Percentiles rank a stretch among this genome's conserved stretches.
These are phyloP conservation scores for Dactylorhiza incarnata DNA, from an alignment of 106 monocot species.

Conservation along the genomic window DNA sequence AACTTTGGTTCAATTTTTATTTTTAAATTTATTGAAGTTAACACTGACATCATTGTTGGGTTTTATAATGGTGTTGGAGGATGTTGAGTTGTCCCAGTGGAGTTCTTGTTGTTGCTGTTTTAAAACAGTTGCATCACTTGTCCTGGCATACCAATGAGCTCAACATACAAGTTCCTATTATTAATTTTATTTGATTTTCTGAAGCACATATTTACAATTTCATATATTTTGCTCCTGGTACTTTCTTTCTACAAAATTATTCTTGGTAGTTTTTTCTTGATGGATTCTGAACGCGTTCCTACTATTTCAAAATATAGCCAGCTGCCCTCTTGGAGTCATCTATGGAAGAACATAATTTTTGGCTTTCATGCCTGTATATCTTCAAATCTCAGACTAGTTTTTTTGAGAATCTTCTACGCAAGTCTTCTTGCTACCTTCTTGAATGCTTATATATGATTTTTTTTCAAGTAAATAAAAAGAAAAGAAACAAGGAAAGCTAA, in stretches of 20 bases:
- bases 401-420: background rate
- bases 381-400: background rate
- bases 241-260: background rate
- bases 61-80: conserved; percentile 3
- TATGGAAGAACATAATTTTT: background rate
- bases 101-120: background rate
- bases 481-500: background rate
- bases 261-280: background rate
- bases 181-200: background rate
- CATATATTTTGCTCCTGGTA: background rate
- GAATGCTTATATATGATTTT: background rate
- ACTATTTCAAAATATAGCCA: background rate
- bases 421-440: background rate
- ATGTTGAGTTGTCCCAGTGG: background rate
- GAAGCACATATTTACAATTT: background rate
- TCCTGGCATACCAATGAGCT: background rate
- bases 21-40: background rate
- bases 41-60: background rate
- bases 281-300: background rate
- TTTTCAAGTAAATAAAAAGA: background rate
- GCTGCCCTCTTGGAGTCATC: background rate
- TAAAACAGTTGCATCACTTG: background rate
- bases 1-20: background rate
- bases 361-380: background rate
- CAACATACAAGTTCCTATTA: background rate